Evolutionary conservation across 2,329 filamentous ascomycete species (phyloP).

Genomic region (Magnaporthiopsis poae): DNA sequence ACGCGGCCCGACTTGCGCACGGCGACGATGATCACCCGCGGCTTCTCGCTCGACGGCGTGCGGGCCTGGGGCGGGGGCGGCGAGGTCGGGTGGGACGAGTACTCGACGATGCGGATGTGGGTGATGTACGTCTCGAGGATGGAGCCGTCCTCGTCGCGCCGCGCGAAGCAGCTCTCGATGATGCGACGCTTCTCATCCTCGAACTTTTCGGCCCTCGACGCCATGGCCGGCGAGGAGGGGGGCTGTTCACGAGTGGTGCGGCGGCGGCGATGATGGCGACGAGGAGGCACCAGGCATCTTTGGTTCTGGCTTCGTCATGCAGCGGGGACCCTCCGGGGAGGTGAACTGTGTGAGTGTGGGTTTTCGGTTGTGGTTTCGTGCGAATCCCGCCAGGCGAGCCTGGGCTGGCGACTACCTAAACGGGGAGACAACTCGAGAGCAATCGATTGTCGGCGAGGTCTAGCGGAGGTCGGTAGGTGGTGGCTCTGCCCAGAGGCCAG

Average conservation of each 20-base stretch:
- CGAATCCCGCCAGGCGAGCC: too few species aligned
- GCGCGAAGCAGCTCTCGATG: constrained; percentile 86
- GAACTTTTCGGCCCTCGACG: constrained; percentile 64
- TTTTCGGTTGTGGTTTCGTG: too few species aligned
- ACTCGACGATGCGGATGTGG: constrained; percentile 85
- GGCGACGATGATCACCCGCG: constrained; percentile 81
- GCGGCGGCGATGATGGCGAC: constrained; percentile 1
- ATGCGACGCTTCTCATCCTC: constrained; percentile 95
- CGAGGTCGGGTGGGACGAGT: constrained; percentile 67
- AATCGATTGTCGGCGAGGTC: too few species aligned
- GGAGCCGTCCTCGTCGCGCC: constrained; percentile 77
- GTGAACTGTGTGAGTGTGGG: too few species aligned
- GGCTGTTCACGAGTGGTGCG: neutral
- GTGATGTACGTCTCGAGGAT: constrained; percentile 93
- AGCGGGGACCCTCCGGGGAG: too few species aligned
- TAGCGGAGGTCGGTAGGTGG: too few species aligned
- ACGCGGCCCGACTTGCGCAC: constrained; percentile 88
- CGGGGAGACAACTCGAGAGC: too few species aligned
- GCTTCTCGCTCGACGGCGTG: constrained; percentile 66
- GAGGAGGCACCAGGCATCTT: constrained; percentile 6
- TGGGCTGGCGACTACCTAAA: too few species aligned
- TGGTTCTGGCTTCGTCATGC: neutral
- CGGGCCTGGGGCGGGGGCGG: constrained; percentile 74
- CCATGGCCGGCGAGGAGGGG: constrained; percentile 15
- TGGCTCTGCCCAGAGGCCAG: too few species aligned